phyloP scores from a whole-genome alignment of 2,329 filamentous ascomycete species.

The Trichoderma harzianum region DNA sequence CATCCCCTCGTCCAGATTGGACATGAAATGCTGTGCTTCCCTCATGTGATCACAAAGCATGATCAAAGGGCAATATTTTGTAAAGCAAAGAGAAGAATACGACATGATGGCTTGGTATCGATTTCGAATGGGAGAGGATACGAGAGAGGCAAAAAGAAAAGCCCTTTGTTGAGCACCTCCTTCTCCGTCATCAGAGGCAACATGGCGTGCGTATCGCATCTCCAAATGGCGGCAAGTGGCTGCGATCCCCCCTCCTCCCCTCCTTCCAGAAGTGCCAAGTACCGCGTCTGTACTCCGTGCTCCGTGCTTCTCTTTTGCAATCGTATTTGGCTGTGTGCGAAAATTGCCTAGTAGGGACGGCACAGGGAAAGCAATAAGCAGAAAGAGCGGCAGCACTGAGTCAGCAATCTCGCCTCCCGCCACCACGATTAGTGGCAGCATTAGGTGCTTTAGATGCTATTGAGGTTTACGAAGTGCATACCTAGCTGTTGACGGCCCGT shows the following conservation, averaged over 20 bases:
- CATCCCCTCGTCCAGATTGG: not conserved
- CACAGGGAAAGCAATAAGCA: not conserved
- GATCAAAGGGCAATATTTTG: not conserved
- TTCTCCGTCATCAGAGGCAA: not conserved
- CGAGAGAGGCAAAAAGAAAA: not conserved
- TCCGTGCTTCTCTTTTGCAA: not conserved
- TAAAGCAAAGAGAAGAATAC: not conserved
- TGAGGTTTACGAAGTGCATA: not conserved
- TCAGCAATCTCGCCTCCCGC: slow-evolving; percentile 5
- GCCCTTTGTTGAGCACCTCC: not conserved
- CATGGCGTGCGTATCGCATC: slow-evolving; percentile 5
- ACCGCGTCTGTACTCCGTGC: not conserved
- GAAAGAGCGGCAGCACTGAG: not conserved
- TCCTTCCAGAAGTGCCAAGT: not conserved
- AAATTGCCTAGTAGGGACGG: not conserved
- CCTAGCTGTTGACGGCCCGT: not conserved
- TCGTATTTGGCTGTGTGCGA: not conserved
- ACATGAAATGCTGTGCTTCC: not conserved
- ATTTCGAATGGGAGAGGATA: not conserved
- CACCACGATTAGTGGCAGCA: not conserved
- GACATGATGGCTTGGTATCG: too few relatives aligned
- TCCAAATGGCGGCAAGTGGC: not conserved
- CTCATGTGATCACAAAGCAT: not conserved
- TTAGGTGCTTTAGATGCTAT: not conserved
- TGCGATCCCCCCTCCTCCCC: not conserved